Evolutionary conservation across 73 alveolate species (phyloP).

Genomic region (Paramecium tetraurelia): DNA sequence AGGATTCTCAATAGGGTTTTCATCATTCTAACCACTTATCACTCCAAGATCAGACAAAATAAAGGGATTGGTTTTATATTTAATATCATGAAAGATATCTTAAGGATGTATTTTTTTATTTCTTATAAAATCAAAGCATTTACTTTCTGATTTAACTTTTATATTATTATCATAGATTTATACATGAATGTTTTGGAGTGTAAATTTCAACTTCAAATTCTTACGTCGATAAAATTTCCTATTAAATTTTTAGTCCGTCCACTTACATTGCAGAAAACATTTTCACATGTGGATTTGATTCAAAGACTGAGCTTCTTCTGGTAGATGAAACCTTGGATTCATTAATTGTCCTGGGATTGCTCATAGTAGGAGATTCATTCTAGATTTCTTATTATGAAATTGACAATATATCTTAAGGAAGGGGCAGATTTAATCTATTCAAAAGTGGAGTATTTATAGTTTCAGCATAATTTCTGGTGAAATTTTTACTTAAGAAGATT

Average conservation of each 20-base stretch:
- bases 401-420: not conserved
- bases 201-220: conserved; percentile 17
- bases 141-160: not conserved
- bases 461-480: not conserved
- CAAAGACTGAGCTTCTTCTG: not conserved
- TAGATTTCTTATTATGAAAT: not conserved
- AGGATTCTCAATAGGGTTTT: not conserved
- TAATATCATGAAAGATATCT: not conserved
- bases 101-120: not conserved
- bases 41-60: not conserved
- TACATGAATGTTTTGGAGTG: conserved; percentile 36
- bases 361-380: not conserved
- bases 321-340: not conserved
- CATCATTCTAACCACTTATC: not conserved
- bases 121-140: not conserved
- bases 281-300: not conserved
- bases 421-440: not conserved
- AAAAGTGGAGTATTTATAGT: not conserved
- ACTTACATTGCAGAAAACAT: not conserved
- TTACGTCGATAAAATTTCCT: not conserved
- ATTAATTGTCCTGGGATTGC: not conserved
- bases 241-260: not conserved
- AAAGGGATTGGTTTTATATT: not conserved
- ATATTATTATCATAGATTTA: not conserved
- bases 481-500: not conserved